Evolutionary conservation across 805 yeast genomes (phyloP).

Genomic region (Candida nanaspora): DNA sequence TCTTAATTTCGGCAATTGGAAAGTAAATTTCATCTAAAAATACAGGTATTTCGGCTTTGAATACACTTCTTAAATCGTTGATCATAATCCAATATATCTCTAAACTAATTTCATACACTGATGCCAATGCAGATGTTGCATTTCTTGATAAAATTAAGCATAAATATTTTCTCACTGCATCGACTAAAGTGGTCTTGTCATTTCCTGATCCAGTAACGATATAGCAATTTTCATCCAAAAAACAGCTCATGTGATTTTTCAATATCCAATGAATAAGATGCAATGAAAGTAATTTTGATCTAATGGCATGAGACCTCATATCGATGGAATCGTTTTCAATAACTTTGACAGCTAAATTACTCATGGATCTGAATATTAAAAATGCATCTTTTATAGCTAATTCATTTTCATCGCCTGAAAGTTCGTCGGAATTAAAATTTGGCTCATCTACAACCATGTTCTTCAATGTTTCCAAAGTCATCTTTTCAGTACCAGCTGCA

Average conservation of each 20-base stretch:
- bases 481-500: slow-evolving; percentile 5
- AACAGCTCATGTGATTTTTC: slow-evolving; percentile 77
- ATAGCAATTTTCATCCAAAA: slow-evolving; percentile 51
- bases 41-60: slow-evolving; percentile 90
- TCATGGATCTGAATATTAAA: slow-evolving; percentile 87
- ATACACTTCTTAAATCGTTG: slow-evolving; percentile 75
- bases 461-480: slow-evolving; percentile 58
- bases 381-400: slow-evolving; percentile 84
- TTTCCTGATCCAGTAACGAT: slow-evolving; percentile 43
- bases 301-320: slow-evolving; percentile 85
- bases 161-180: slow-evolving; percentile 77
- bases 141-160: slow-evolving; percentile 81
- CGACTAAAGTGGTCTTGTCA: slow-evolving; percentile 57
- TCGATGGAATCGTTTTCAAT: slow-evolving; percentile 72
- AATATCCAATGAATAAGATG: slow-evolving; percentile 83
- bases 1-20: slow-evolving; percentile 87
- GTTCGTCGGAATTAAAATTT: slow-evolving; percentile 38
- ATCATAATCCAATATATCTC: slow-evolving; percentile 91
- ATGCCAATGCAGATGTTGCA: slow-evolving; percentile 86
- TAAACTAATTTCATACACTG: slow-evolving; percentile 84
- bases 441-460: slow-evolving; percentile 50
- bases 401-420: slow-evolving; percentile 52
- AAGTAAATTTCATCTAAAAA: slow-evolving; percentile 89
- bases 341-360: slow-evolving; percentile 81
- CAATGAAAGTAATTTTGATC: slow-evolving; percentile 83